Percentiles rank a stretch among this genome's conserved stretches.
Evolutionary conservation across 345 rosid species (phyloP).

Genomic region (Psidium friedrichsthalianum): DNA sequence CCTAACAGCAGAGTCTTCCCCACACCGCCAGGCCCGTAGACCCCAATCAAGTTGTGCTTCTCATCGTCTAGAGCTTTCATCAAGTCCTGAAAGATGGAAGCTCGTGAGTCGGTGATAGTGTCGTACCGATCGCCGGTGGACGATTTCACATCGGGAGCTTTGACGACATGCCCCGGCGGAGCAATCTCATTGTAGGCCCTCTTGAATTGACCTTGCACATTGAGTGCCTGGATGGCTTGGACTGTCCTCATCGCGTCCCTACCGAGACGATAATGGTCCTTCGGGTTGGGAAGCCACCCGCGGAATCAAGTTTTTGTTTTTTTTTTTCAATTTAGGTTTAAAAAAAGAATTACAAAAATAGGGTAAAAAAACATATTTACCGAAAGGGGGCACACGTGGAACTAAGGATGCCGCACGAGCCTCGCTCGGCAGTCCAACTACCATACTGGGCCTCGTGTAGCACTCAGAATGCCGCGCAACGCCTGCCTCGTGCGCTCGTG

Average conservation of each 20-base stretch:
- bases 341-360: too few species aligned
- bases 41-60: not conserved
- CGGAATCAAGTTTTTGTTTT: not conserved
- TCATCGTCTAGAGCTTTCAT: not conserved
- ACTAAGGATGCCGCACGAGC: too few species aligned
- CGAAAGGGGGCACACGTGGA: too few species aligned
- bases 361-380: too few species aligned
- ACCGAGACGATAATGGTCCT: not conserved
- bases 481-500: too few species aligned
- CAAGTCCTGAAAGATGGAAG: not conserved
- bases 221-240: not conserved
- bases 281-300: not conserved
- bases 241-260: not conserved
- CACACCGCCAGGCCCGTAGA: not conserved
- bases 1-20: not conserved
- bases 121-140: not conserved
- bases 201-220: not conserved
- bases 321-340: not conserved
- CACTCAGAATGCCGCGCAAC: too few species aligned
- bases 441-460: too few species aligned
- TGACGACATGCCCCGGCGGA: not conserved
- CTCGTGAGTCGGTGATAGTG: fast-evolving
- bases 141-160: fast-evolving
- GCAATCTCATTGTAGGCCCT: fast-evolving
- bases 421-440: too few species aligned